Evolutionary conservation across 305 asterid genomes (phyloP), one percentile per base, ranked within the genome.

Genomic region (Fraxinus velutina): DNA sequence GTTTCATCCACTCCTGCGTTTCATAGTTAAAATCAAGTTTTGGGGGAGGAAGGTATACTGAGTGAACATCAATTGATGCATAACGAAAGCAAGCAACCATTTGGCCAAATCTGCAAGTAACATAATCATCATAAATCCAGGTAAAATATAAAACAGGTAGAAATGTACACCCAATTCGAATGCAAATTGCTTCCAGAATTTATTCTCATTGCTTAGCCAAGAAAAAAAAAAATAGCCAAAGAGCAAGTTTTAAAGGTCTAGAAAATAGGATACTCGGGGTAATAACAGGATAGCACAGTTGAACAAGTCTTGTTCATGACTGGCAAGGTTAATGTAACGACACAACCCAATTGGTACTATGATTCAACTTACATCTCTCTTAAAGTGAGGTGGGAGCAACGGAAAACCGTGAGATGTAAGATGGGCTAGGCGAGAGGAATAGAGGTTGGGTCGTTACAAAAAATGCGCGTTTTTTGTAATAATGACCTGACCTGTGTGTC

Each of bases 81-180:
- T 96, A 96, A 76, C 97, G 95, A 84, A 96, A 96, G 91, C 99
- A 96, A 87, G 99, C 99, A 85, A 96, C 98, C 97, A 92, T 94
- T 82, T 91, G 90, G 44, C 98, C 99, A 34, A 90, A 94, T 84
- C 99, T 96, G 92, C 89, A 88, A 68, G 68, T 75, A 83, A 82
- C 36, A 78, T 24, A 82, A 85, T 55, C 64, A 57, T 82, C 73
- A 86, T 76, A 77, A 83, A 82, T 74, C 55, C 82, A 47, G 60
- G 72, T 80, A 68, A 77, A 42, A 74, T 32, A 82, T 10, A 68
- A 68, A 68, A 12, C 39, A 68, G 74, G 74, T 29, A 68, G 74
- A 68, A 68, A 68, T 68, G 47, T 33, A 71, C 47, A 7, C 76
- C 47, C 22, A 33, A 33, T 71, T 71, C 21, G 5, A 71, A 71